Evolutionary conservation across 1,139 yeast species (phyloP), one percentile per base, ranked within the genome.

Genomic region (Kodamaea arcana): DNA sequence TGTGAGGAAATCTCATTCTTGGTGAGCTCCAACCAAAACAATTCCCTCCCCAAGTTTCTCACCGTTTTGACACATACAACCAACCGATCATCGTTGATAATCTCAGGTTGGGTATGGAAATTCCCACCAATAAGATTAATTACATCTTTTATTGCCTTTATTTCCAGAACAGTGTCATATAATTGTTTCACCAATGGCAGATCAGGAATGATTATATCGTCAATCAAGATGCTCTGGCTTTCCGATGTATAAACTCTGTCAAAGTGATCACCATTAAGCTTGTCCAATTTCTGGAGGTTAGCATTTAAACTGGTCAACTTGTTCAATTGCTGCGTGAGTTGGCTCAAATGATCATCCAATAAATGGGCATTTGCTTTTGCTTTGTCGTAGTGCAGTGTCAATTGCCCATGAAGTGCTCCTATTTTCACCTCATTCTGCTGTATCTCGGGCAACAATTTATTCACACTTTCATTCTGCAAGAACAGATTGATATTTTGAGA

Each of bases 1-100:
- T 42, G 38, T 0, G 27, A 11, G 4, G 60, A 57, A 10, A 69
- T 62, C 46, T 65, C 69, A 24, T 45, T 43, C 39, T 61, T 65
- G 17, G 57, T 55, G 15, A 65, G 45, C 43, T 69, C 72, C 14
- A 67, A 48, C 75, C 75, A 69, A 32, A 87, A 88, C 51, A 84
- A 83, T 29, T 86, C 90, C 40, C 96, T 66, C 0, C 94, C 90
- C 22, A 85, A 60, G 21, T 72, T 69, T 41, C 96, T 60, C 0
- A 79, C 72, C 17, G 75, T 68, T 52, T 70, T 67, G 41, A 80
- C 66, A 49, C 83, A 80, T 7, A 56, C 50, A n/a, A 76, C 82
- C 30, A 83, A 41, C 10, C 51, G 58, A 1, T 45, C 43, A 42
- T 69, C 65, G 36, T 54, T 62, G 20, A 69, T 59, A 4, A 66